phyloP scores from a whole-genome alignment of 2,329 filamentous ascomycete species.

The Dothidotthia symphoricarpi region DNA sequence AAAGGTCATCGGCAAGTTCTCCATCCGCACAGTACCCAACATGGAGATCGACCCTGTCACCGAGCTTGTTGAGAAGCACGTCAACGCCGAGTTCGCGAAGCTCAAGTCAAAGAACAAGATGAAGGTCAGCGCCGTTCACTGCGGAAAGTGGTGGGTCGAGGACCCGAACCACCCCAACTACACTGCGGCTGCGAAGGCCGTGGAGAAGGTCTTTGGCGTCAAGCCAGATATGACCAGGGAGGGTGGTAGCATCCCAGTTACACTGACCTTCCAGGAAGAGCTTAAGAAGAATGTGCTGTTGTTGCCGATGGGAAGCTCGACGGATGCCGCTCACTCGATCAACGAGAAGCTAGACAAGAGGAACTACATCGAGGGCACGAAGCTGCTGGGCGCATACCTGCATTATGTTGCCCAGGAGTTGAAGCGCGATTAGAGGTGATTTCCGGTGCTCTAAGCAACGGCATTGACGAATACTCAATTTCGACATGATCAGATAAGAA shows the following conservation, averaged over 20 bases:
- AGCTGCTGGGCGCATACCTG: constrained; percentile 89
- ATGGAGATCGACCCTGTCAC: constrained; percentile 95
- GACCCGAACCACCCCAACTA: constrained; percentile 99
- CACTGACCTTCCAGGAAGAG: constrained; percentile 93
- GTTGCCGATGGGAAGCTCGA: constrained; percentile 95
- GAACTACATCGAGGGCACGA: constrained; percentile 98
- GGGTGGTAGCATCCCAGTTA: constrained; percentile 95
- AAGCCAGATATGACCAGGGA: constrained; percentile 94
- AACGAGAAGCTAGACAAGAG: constrained; percentile 97
- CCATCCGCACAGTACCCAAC: constrained; percentile 92
- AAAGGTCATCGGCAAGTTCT: constrained; percentile 98
- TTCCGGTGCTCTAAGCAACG: too few relatives aligned
- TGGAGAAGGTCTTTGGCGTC: constrained; percentile 89
- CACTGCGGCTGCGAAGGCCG: constrained; percentile 88
- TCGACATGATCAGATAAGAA: too few relatives aligned
- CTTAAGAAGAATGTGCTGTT: constrained; percentile 97
- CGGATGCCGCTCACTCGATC: constrained; percentile 93
- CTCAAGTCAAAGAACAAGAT: constrained; percentile 89
- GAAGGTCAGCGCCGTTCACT: constrained; percentile 78
- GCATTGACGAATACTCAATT: too few relatives aligned
- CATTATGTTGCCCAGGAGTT: constrained; percentile 95
- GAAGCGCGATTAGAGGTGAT: constrained; percentile 40
- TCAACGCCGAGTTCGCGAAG: constrained; percentile 81
- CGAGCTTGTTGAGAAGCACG: constrained; percentile 75
- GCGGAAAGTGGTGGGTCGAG: constrained; percentile 98